Conservation (phyloP, 164 flowering plant species). For the Vitis rotundifolia region DNA sequence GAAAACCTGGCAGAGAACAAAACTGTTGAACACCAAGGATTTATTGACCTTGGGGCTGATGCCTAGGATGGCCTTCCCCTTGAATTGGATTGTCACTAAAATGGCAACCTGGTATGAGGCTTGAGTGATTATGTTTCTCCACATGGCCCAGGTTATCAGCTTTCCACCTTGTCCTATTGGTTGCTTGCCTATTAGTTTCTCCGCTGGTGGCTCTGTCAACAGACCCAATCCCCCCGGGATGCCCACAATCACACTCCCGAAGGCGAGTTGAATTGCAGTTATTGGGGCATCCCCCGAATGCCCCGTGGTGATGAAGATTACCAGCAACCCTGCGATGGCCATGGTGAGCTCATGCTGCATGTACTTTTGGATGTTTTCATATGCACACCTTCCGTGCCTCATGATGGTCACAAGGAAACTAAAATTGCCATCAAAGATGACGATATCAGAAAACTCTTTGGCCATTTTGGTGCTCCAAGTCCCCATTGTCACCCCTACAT, state of each 20-base stretch:
- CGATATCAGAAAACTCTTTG: neutral
- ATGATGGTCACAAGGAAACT: neutral
- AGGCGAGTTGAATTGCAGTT: neutral
- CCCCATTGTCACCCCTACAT: slow-evolving; percentile 5
- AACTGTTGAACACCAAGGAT: slow-evolving; percentile 18
- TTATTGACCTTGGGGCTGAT: neutral
- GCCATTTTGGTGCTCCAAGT: neutral
- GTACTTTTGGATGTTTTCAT: slow-evolving; percentile 1
- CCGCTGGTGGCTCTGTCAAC: neutral
- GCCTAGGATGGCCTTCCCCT: neutral
- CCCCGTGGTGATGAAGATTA: neutral
- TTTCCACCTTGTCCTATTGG: neutral
- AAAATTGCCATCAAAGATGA: neutral
- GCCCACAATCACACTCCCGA: neutral
- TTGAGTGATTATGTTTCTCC: slow-evolving; percentile 4
- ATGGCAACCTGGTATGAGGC: slow-evolving; percentile 2
- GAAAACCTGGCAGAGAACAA: slow-evolving; percentile 16
- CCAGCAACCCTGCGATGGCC: neutral
- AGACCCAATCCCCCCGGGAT: neutral
- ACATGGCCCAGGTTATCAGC: slow-evolving; percentile 6
- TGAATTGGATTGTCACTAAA: neutral
- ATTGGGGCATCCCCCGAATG: neutral
- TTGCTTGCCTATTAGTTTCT: neutral
- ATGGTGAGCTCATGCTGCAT: slow-evolving; percentile 2
- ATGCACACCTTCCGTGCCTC: neutral